phyloP scores from a whole-genome alignment of 805 yeast species.

The Lipomyces chichibuensis region DNA sequence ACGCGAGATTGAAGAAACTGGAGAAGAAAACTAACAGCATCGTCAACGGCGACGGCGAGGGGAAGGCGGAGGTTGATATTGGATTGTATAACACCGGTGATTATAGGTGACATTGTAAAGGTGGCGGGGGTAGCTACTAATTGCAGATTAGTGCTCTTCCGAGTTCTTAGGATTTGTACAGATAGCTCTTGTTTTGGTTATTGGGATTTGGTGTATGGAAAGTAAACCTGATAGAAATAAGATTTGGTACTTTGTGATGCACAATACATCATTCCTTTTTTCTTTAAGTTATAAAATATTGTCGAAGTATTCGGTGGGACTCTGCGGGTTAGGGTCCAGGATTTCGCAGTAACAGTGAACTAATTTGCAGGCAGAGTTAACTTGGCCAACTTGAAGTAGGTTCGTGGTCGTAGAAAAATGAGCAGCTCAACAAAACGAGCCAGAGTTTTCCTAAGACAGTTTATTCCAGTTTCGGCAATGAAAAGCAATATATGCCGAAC shows the following conservation, averaged over 20 bases:
- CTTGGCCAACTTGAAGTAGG: too few relatives aligned
- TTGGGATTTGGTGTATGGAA: background rate
- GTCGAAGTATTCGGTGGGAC: too few relatives aligned
- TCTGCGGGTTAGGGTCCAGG: background rate
- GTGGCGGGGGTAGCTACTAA: background rate
- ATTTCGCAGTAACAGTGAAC: too few relatives aligned
- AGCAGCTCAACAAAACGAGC: too few relatives aligned
- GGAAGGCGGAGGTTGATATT: constrained; percentile 77
- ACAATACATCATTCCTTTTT: background rate
- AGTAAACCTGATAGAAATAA: background rate
- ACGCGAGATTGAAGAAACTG: constrained; percentile 44
- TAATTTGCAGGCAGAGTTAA: too few relatives aligned
- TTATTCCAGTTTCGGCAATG: background rate
- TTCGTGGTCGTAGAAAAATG: too few relatives aligned
- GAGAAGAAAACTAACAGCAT: constrained; percentile 50
- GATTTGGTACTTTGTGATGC: background rate
- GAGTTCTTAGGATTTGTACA: background rate
- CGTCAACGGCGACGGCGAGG: constrained; percentile 57
- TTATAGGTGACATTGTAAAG: constrained; percentile 39
- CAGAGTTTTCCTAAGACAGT: too few relatives aligned
- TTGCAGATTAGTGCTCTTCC: too few relatives aligned
- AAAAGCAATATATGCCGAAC: too few relatives aligned
- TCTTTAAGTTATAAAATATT: too few relatives aligned
- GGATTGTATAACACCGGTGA: constrained; percentile 65
- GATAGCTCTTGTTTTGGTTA: background rate